Evolutionary conservation across 805 yeast species (phyloP).

Genomic region (Kodamaea nitidulidarum): DNA sequence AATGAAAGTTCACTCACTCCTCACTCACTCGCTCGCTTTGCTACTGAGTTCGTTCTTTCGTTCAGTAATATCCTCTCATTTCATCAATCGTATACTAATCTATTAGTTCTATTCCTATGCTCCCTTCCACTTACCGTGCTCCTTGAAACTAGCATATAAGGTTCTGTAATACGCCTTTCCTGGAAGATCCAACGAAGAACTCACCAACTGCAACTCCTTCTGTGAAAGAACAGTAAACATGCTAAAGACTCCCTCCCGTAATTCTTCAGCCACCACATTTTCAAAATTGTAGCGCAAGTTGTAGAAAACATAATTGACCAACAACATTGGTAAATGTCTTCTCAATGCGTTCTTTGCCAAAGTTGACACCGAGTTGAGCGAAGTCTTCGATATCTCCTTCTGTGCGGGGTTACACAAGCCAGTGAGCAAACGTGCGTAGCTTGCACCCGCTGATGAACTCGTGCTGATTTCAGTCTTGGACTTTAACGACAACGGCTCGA

Average conservation of each 20-base stretch:
- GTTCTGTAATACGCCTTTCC: conserved; percentile 66
- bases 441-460: conserved; percentile 37
- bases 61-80: too few relatives aligned
- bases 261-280: conserved; percentile 40
- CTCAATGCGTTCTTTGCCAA: conserved; percentile 58
- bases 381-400: conserved; percentile 25
- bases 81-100: not conserved
- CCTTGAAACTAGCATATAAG: conserved; percentile 68
- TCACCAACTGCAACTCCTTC: conserved; percentile 60
- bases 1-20: too few relatives aligned
- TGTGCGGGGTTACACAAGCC: conserved; percentile 71
- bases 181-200: conserved; percentile 61
- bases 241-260: conserved; percentile 55
- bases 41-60: not conserved
- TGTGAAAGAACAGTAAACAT: conserved; percentile 68
- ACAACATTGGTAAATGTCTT: conserved; percentile 54
- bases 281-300: conserved; percentile 50
- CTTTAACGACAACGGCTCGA: conserved; percentile 43
- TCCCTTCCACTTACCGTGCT: conserved; percentile 78
- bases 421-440: conserved; percentile 55
- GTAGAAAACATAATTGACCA: conserved; percentile 54
- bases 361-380: conserved; percentile 53
- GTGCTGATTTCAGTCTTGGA: conserved; percentile 14
- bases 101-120: not conserved
- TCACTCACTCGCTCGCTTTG: too few relatives aligned